Base-by-base conservation (phyloP, 2,329 filamentous ascomycete genomes). In the Diaporthe citri region DNA sequence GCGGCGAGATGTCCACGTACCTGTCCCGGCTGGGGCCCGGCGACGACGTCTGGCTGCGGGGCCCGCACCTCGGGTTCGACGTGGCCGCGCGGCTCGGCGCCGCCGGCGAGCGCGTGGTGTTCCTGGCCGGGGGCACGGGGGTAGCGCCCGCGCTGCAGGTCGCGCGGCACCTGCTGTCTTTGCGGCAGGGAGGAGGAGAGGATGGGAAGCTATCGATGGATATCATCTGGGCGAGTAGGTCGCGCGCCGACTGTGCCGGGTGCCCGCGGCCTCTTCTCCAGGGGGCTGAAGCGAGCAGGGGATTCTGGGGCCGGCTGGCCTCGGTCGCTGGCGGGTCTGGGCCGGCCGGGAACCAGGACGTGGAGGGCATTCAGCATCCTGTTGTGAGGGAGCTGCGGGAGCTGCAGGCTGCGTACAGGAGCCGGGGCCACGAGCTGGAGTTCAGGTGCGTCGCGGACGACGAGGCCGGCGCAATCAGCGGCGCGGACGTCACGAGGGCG, bases 101-200 rank as follows among this genome's bases (percentile, higher is more conserved):
- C 13, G 70, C 28, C 13, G 74, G 75, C 31, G 41, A 85, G 67
- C 86, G 89, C 75, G 87, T 98, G 3, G 86, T 98, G 2, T 98
- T 98, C 80, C 86, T 98, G 31, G 97, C 96, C 1, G 97, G 96
- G 2, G 97, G 97, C 0, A 99, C 97, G 0, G 96, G 97, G 1
- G 94, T 99, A 79, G 95, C 95, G 22, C 95, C 96, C 0, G 97
- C 96, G 10, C 84, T 98, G 82, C 96, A 98, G 84, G 90, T 93
- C 55, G 94, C 92, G 2, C 86, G 92, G 76, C 90, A 90, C 0
- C 83, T 96, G 15, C 84, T 92, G 76, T 73, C 76, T 82, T 69
- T 43, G 46, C 78, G 75, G 20, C 56, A 77, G 43, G 20, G 41
- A 13, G 76, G 77, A 28, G 73, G 78, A 22, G 76, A 78, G 9